These are phyloP conservation scores for Cokeromyces recurvatus DNA, from an alignment of 371 early-diverging fungal genomes.

Conservation along the genomic window DNA sequence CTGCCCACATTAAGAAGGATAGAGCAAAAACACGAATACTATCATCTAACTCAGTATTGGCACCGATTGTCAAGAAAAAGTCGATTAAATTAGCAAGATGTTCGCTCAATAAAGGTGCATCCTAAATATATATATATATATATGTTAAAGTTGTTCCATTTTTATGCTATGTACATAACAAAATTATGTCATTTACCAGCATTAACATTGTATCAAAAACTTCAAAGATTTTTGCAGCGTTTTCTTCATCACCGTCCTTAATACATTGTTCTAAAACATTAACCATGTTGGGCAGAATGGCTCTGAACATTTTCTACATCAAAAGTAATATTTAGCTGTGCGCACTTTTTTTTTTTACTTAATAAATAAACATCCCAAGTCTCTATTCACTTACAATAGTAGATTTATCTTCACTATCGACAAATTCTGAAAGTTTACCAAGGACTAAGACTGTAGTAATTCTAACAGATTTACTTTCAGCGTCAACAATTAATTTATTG, in stretches of 20 bases:
- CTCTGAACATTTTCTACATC: conserved; percentile 55
- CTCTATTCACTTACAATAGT: conserved; percentile 48
- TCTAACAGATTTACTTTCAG: conserved; percentile 75
- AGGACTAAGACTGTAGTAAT: conserved; percentile 77
- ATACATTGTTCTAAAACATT: conserved; percentile 74
- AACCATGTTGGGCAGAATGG: conserved; percentile 80
- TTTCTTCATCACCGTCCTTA: conserved; percentile 64
- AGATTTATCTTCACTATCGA: conserved; percentile 65
- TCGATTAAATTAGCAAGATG: conserved; percentile 76
- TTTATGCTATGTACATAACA: too few relatives aligned
- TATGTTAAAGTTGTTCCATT: not conserved
- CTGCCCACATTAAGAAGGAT: conserved; percentile 81
- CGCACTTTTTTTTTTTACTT: too few relatives aligned
- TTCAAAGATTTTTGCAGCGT: conserved; percentile 74
- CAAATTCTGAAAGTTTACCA: conserved; percentile 80
- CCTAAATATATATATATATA: too few relatives aligned
- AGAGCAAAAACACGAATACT: conserved; percentile 76
- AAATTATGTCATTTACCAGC: too few relatives aligned
- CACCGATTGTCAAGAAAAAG: conserved; percentile 70
- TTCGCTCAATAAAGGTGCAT: conserved; percentile 72
- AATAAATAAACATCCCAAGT: not conserved
- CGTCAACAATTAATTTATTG: conserved; percentile 64
- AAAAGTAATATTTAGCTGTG: not conserved
- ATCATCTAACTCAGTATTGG: conserved; percentile 62
- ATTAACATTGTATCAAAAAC: conserved; percentile 77